A percentile compares a stretch with the other conserved stretches of the same genome.
These are phyloP conservation scores for Gymnopilus dilepis DNA, from an alignment of 768 basidiomycete species.

Conservation along the genomic window DNA sequence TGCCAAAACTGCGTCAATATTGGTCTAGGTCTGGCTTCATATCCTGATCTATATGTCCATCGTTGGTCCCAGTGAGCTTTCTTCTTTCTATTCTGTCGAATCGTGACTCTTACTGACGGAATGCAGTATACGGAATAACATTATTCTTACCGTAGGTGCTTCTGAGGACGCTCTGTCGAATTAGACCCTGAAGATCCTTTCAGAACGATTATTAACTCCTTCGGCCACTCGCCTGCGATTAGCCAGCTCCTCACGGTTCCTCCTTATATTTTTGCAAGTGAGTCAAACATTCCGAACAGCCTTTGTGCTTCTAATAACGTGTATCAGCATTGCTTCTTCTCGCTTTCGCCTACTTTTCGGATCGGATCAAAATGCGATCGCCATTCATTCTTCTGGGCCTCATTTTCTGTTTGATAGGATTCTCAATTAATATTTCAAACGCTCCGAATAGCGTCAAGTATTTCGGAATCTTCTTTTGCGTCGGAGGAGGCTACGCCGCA, in stretches of 20 bases:
- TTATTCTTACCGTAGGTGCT: slow-evolving; percentile 68
- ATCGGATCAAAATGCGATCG: slow-evolving; percentile 56
- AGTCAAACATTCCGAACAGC: slow-evolving; percentile 24
- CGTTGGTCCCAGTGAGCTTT: slow-evolving; percentile 62
- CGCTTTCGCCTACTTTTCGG: slow-evolving; percentile 61
- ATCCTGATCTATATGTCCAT: slow-evolving; percentile 65
- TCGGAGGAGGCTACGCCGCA: slow-evolving; percentile 64
- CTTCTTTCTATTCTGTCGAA: slow-evolving; percentile 8
- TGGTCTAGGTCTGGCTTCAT: slow-evolving; percentile 54
- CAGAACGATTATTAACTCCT: slow-evolving; percentile 65
- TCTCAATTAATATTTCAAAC: slow-evolving; percentile 65
- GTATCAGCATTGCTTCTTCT: slow-evolving; percentile 55
- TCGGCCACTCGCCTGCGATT: slow-evolving; percentile 60
- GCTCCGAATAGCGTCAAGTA: slow-evolving; percentile 63
- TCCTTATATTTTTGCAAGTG: slow-evolving; percentile 67
- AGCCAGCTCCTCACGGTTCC: slow-evolving; percentile 73
- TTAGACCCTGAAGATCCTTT: not conserved
- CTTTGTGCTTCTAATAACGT: not conserved
- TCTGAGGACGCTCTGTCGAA: not conserved
- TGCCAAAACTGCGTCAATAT: not conserved
- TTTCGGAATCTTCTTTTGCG: slow-evolving; percentile 73
- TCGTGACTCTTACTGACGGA: not conserved
- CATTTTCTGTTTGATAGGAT: slow-evolving; percentile 58
- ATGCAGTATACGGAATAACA: slow-evolving; percentile 65
- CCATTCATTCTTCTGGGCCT: slow-evolving; percentile 63